A percentile compares a stretch with the other conserved stretches of the same genome.
Evolutionary conservation across 176 grass and related monocot genomes (phyloP).

Genomic region (Cocos nucifera): DNA sequence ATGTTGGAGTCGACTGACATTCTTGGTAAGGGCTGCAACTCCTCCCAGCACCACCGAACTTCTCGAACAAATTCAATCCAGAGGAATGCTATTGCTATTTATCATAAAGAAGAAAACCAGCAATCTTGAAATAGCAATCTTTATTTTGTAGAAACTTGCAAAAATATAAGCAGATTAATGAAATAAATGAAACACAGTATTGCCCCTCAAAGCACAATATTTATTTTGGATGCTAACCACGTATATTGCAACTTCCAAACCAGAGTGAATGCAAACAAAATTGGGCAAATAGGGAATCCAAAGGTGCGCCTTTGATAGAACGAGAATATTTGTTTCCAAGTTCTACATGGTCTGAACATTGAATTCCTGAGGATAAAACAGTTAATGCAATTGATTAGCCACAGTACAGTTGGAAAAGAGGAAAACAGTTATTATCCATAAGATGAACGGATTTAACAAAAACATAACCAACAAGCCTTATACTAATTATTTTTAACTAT

Average conservation of each 20-base stretch:
- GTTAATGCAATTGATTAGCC: background rate
- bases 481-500: no score
- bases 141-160: no score
- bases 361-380: constrained; percentile 41
- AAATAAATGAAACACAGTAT: no score
- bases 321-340: constrained; percentile 56
- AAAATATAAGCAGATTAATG: no score
- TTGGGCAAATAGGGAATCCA: constrained; percentile 82
- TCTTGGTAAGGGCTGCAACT: constrained; percentile 76
- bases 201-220: no score
- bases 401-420: background rate
- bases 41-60: constrained; percentile 95
- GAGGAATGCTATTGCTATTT: constrained; percentile 67
- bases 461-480: no score
- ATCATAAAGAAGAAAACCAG: constrained; percentile 13
- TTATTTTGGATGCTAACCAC: constrained; percentile 35
- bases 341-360: constrained; percentile 31
- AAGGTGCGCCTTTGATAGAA: constrained; percentile 75
- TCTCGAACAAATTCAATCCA: constrained; percentile 99
- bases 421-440: no score
- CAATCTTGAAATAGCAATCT: background rate
- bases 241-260: constrained; percentile 96
- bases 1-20: constrained; percentile 56
- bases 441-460: no score
- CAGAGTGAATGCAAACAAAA: constrained; percentile 92